Evolutionary conservation across 2,329 filamentous ascomycete species (phyloP).

Genomic region (Penicillium frequentans): DNA sequence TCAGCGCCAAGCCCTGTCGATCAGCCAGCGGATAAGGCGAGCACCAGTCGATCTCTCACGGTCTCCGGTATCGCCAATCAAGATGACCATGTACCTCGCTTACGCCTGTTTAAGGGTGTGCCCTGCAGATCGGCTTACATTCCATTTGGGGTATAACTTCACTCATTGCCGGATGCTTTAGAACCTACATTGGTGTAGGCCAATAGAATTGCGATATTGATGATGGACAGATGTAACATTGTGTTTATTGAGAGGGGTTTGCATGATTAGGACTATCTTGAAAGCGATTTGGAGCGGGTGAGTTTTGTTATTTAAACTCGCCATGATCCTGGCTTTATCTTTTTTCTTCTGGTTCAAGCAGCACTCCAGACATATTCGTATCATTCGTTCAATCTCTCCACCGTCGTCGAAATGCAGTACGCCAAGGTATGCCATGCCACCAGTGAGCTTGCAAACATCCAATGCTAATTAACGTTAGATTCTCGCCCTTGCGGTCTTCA

Average conservation of each 20-base stretch:
- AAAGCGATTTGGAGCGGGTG: too few species aligned
- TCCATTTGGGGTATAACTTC: conserved; percentile 11
- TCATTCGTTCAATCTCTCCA: background rate
- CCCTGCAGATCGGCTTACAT: conserved; percentile 16
- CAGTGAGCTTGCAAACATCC: background rate
- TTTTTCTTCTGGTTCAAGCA: background rate
- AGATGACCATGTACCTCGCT: background rate
- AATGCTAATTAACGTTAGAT: conserved; percentile 8
- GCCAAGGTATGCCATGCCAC: conserved; percentile 17
- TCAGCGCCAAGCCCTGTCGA: conserved; percentile 11
- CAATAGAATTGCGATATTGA: background rate
- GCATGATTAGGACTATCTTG: background rate
- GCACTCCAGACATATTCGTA: background rate
- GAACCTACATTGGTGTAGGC: background rate
- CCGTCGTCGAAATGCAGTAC: conserved; percentile 24
- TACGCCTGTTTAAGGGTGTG: background rate
- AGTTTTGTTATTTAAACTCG: background rate
- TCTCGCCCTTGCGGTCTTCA: conserved; percentile 21
- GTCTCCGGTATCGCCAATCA: conserved; percentile 9
- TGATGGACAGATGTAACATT: conserved; percentile 17
- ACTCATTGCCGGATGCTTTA: background rate
- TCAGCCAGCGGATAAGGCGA: conserved; percentile 8
- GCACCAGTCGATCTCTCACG: conserved; percentile 21
- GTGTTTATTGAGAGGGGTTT: background rate
- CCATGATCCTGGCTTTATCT: background rate